Evolutionary conservation across 768 basidiomycete species (phyloP).

Genomic region (Boletus fagicola): DNA sequence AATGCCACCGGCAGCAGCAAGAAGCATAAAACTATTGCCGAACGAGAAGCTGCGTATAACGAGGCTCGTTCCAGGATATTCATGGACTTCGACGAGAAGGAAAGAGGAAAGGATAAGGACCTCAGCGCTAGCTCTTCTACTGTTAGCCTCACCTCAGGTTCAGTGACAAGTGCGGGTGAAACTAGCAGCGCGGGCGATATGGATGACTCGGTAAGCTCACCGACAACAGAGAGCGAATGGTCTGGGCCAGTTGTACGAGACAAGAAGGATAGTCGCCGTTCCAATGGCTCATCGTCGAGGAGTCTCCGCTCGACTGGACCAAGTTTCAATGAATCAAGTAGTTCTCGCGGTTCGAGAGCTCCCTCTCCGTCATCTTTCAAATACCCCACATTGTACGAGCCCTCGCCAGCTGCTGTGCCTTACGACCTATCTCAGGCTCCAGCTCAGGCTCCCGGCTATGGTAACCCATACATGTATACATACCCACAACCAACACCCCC

Average conservation of each 20-base stretch:
- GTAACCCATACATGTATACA: slow-evolving; percentile 37
- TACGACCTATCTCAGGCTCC: slow-evolving; percentile 34
- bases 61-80: slow-evolving; percentile 85
- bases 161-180: slow-evolving; percentile 54
- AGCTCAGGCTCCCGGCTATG: slow-evolving; percentile 31
- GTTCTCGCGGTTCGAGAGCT: slow-evolving; percentile 70
- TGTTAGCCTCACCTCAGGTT: slow-evolving; percentile 66
- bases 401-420: slow-evolving; percentile 33
- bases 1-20: slow-evolving; percentile 60
- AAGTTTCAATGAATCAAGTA: slow-evolving; percentile 52
- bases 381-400: slow-evolving; percentile 73
- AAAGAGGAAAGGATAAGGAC: slow-evolving; percentile 66
- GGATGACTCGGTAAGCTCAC: slow-evolving; percentile 69
- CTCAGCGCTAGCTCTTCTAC: slow-evolving; percentile 77
- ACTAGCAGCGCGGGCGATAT: slow-evolving; percentile 62
- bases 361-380: slow-evolving; percentile 71
- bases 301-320: slow-evolving; percentile 54
- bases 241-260: slow-evolving; percentile 58
- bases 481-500: slow-evolving; percentile 41
- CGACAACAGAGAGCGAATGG: slow-evolving; percentile 81
- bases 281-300: slow-evolving; percentile 58
- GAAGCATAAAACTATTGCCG: slow-evolving; percentile 76
- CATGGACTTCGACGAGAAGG: slow-evolving; percentile 73
- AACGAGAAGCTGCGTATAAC: slow-evolving; percentile 87
- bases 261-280: slow-evolving; percentile 52